Evolutionary conservation across 176 grass and related monocot genomes (phyloP).

Genomic region (Ensete glaucum): DNA sequence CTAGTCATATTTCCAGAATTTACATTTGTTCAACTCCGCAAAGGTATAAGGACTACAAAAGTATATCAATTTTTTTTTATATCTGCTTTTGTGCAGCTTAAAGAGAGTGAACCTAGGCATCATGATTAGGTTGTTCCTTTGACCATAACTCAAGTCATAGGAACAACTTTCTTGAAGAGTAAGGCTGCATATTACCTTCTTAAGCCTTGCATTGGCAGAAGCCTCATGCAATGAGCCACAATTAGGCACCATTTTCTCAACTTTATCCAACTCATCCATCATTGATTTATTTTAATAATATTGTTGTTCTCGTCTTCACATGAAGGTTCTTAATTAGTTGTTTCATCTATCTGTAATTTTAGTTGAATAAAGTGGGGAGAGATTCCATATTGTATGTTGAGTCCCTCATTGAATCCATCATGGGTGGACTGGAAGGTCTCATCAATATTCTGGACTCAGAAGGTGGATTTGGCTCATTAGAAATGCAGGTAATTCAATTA

Average conservation of each 20-base stretch:
- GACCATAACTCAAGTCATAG: too few species aligned
- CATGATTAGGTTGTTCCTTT: too few species aligned
- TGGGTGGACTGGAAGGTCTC: constrained; percentile 97
- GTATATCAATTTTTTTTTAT: too few species aligned
- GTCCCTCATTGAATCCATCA: constrained; percentile 96
- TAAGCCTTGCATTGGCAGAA: background rate
- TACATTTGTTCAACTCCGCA: too few species aligned
- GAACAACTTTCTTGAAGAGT: too few species aligned
- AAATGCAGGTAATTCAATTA: constrained; percentile 77
- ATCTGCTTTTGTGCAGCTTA: too few species aligned
- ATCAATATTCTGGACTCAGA: constrained; percentile 98
- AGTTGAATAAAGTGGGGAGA: constrained; percentile 89
- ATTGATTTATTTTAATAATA: background rate
- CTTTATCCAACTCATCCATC: background rate
- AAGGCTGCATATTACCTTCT: background rate
- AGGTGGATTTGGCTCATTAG: constrained; percentile 95
- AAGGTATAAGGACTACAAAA: too few species aligned
- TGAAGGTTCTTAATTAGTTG: background rate
- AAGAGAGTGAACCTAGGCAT: too few species aligned
- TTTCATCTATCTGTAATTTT: constrained; percentile 1
- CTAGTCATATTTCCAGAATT: too few species aligned
- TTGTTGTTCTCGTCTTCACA: background rate
- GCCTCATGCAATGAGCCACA: background rate
- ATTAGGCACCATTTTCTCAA: background rate
- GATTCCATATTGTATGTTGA: constrained; percentile 94